Percentiles rank a stretch among this genome's conserved stretches.
These are phyloP conservation scores for Plasmodiophora brassicae DNA, from an alignment of 208 protist genomes.

Conservation along the genomic window DNA sequence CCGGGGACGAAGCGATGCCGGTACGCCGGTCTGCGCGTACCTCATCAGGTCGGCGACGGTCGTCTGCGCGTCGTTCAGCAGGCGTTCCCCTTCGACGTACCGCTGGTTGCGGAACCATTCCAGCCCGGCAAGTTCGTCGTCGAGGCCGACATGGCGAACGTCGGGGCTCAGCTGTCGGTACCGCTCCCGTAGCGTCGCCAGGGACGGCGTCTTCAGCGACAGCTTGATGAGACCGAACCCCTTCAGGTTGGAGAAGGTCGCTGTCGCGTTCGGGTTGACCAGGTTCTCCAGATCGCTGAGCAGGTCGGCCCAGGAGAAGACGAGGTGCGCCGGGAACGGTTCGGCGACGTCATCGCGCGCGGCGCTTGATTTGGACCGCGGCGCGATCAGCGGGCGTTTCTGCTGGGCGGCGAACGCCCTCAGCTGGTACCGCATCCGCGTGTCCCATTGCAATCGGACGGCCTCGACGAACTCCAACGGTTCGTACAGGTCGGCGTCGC, in stretches of 20 bases:
- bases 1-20: conserved; percentile 22
- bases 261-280: conserved; percentile 5
- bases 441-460: conserved; percentile 11
- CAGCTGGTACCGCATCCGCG: conserved; percentile 7
- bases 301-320: conserved; percentile 12
- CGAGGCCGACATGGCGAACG: conserved; percentile 34
- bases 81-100: neutral
- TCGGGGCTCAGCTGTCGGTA: conserved; percentile 36
- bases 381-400: conserved; percentile 9
- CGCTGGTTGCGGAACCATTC: conserved; percentile 33
- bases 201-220: neutral
- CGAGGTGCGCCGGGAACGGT: neutral
- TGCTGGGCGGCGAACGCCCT: neutral
- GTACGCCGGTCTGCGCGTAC: conserved; percentile 3
- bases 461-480: conserved; percentile 1
- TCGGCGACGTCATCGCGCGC: neutral
- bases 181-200: neutral
- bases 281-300: conserved; percentile 22
- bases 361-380: neutral
- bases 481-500: neutral
- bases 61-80: neutral
- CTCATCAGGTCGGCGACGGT: neutral
- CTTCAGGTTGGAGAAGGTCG: neutral
- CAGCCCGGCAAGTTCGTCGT: conserved; percentile 35
- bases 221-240: conserved; percentile 33